Evolutionary conservation across 495 filamentous ascomycete genomes (phyloP).

Genomic region (Lasiosphaeris hirsuta): DNA sequence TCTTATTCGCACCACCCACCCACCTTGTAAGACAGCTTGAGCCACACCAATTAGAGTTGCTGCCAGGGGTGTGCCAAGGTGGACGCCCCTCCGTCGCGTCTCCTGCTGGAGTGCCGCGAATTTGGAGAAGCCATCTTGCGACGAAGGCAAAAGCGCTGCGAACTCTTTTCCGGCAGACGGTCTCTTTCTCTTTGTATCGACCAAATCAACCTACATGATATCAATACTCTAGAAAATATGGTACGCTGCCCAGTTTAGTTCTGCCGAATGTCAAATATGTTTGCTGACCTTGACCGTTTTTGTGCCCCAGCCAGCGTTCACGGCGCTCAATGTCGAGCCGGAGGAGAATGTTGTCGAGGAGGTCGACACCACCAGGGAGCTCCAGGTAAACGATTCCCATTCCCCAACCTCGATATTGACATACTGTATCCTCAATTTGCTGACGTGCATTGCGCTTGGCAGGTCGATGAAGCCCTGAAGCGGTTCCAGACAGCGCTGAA

Average conservation of each 20-base stretch:
- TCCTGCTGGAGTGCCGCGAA: neutral
- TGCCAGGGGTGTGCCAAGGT: neutral
- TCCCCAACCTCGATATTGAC: neutral
- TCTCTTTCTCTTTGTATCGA: neutral
- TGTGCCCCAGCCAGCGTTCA: slow-evolving; percentile 55
- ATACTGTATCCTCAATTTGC: neutral
- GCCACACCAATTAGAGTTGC: neutral
- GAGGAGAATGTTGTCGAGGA: slow-evolving; percentile 89
- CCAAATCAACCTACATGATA: neutral
- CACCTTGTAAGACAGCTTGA: neutral
- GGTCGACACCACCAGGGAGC: slow-evolving; percentile 89
- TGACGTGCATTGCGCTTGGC: neutral
- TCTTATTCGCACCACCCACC: too few relatives aligned
- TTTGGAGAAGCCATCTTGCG: neutral
- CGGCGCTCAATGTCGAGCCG: slow-evolving; percentile 86
- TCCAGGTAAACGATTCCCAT: slow-evolving; percentile 51
- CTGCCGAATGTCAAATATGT: too few relatives aligned
- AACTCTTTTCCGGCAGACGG: too few relatives aligned
- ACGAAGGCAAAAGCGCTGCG: too few relatives aligned
- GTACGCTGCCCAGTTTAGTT: too few relatives aligned
- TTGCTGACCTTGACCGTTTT: too few relatives aligned
- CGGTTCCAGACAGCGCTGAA: slow-evolving; percentile 90
- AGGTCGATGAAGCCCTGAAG: slow-evolving; percentile 96
- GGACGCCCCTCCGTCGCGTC: neutral
- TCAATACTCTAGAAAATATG: neutral